These are phyloP conservation scores for Alternaria sp. DNA, from an alignment of 2,329 filamentous ascomycete genomes.

Conservation along the genomic window DNA sequence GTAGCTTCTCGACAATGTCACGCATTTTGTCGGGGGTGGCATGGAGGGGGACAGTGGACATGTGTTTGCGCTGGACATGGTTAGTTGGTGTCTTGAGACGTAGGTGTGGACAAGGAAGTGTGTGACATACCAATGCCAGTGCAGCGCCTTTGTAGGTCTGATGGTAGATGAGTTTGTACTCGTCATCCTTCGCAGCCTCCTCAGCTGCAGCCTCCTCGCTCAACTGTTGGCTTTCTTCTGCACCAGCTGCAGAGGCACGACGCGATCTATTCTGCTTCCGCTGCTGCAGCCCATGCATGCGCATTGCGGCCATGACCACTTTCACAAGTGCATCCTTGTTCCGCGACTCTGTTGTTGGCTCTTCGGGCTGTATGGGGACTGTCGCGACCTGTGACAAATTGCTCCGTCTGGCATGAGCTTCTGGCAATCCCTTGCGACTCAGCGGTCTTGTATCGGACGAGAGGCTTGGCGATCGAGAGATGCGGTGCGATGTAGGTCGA, in stretches of 20 bases:
- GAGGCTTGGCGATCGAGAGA: conserved; percentile 47
- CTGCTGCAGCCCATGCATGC: conserved; percentile 60
- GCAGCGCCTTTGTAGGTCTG: conserved; percentile 60
- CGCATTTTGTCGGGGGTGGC: conserved; percentile 55
- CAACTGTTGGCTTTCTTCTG: conserved; percentile 22
- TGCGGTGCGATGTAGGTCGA: conserved; percentile 34
- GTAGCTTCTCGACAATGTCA: conserved; percentile 58
- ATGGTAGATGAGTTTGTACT: conserved; percentile 63
- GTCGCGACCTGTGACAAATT: conserved; percentile 48
- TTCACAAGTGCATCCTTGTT: conserved; percentile 62
- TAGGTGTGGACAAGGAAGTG: not conserved
- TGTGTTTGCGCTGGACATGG: conserved; percentile 48
- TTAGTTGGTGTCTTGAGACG: not conserved
- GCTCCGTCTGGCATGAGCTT: conserved; percentile 41
- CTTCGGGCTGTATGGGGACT: conserved; percentile 38
- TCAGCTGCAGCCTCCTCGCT: conserved; percentile 33
- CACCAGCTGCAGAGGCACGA: conserved; percentile 33
- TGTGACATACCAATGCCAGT: conserved; percentile 54
- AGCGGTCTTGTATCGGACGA: conserved; percentile 42
- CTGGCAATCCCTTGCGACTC: conserved; percentile 42
- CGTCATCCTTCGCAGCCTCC: conserved; percentile 55
- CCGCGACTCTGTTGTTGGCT: conserved; percentile 48
- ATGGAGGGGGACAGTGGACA: conserved; percentile 49
- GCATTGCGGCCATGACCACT: conserved; percentile 64
- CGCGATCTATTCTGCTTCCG: conserved; percentile 48